These are phyloP conservation scores for Yamadazyma spencermartinsiae DNA, from an alignment of 1,139 yeast genomes.

Conservation along the genomic window DNA sequence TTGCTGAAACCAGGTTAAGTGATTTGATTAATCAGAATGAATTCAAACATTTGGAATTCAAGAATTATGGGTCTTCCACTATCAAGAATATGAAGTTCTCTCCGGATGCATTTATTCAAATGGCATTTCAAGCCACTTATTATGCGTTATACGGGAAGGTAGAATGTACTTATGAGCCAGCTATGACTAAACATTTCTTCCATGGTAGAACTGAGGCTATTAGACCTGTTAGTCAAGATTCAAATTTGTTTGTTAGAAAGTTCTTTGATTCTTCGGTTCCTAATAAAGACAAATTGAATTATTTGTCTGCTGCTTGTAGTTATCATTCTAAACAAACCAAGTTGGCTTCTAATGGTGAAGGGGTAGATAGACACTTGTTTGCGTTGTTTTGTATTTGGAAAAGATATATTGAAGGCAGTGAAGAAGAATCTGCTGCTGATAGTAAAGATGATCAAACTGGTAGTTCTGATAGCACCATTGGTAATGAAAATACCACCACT, in stretches of 20 bases:
- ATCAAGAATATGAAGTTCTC: slow-evolving; percentile 86
- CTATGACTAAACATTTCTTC: slow-evolving; percentile 84
- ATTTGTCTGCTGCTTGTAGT: slow-evolving; percentile 65
- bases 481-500: slow-evolving; percentile 15
- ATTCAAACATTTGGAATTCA: slow-evolving; percentile 77
- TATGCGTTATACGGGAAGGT: slow-evolving; percentile 90
- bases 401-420: slow-evolving; percentile 52
- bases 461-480: slow-evolving; percentile 26
- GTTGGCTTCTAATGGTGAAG: slow-evolving; percentile 71
- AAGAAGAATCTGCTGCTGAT: slow-evolving; percentile 18
- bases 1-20: slow-evolving; percentile 86
- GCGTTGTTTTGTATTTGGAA: slow-evolving; percentile 91
- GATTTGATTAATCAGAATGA: slow-evolving; percentile 90
- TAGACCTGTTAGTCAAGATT: slow-evolving; percentile 77
- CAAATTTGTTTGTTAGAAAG: slow-evolving; percentile 79
- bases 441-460: slow-evolving; percentile 19
- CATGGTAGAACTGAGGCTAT: slow-evolving; percentile 95
- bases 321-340: slow-evolving; percentile 70
- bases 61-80: slow-evolving; percentile 70
- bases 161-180: slow-evolving; percentile 94
- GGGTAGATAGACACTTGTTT: slow-evolving; percentile 88
- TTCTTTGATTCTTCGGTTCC: slow-evolving; percentile 71
- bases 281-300: slow-evolving; percentile 59
- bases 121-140: slow-evolving; percentile 92
- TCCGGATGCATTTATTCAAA: slow-evolving; percentile 93